A percentile compares a stretch with the other conserved stretches of the same genome.
These are phyloP conservation scores for Phyllosticta citriasiana DNA, from an alignment of 2,329 filamentous ascomycete species.

Conservation along the genomic window DNA sequence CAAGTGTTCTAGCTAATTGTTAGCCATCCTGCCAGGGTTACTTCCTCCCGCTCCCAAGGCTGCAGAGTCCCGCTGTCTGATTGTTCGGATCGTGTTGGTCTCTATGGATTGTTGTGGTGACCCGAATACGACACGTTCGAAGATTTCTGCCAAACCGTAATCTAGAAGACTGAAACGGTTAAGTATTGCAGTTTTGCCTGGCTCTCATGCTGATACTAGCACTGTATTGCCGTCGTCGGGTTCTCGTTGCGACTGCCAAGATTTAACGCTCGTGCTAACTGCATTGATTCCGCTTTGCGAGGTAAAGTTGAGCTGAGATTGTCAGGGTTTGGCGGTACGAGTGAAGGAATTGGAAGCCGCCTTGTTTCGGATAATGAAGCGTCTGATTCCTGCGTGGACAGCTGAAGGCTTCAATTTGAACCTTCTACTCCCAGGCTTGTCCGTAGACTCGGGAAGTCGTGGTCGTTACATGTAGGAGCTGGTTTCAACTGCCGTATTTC, in stretches of 20 bases:
- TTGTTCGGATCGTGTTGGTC: background rate
- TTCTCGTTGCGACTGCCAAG: background rate
- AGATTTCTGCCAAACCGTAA: too few relatives aligned
- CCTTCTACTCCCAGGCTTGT: background rate
- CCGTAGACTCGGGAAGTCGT: too few relatives aligned
- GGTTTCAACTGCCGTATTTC: too few relatives aligned
- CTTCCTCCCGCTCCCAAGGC: background rate
- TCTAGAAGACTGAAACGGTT: background rate
- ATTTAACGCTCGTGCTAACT: background rate
- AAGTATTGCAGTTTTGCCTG: background rate
- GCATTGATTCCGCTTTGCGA: background rate
- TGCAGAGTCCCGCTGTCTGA: background rate
- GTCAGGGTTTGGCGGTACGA: background rate
- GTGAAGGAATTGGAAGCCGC: background rate
- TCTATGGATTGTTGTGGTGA: background rate
- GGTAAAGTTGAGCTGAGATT: background rate
- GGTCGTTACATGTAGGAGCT: too few relatives aligned
- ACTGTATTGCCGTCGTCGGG: background rate
- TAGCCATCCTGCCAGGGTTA: background rate
- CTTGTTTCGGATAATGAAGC: background rate
- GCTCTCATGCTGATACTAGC: background rate
- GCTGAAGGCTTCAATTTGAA: background rate
- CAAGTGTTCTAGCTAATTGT: background rate
- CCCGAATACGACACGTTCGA: background rate
- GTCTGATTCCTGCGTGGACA: background rate